Base-by-base conservation (phyloP, 1,284 basidiomycete species). In the Cutaneotrichosporon cutaneum region DNA sequence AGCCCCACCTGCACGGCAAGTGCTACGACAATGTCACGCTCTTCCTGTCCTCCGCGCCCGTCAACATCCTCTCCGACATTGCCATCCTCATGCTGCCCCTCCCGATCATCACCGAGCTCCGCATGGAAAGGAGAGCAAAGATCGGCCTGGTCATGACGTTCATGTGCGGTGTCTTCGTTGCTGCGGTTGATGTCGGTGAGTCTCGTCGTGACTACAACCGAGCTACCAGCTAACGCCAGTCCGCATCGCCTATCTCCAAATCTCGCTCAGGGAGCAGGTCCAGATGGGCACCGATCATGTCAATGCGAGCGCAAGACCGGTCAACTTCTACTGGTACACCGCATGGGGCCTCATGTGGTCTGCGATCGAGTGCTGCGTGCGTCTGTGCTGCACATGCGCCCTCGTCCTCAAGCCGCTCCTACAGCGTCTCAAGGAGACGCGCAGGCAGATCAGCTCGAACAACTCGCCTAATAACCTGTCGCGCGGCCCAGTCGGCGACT, bases 51-150 rank as follows among this genome's bases (percentile, higher is more conserved):
- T 71, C 75, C 2, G 73, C 76, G 13, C 78, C 78, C 0, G 71
- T 80, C 71, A 78, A 77, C 59, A 70, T 80, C 55, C 68, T 77
- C 42, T 78, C 78, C 51, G 78, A 80, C 61, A 66, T 77, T 35
- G 75, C 78, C 13, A 78, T 80, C 58, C 68, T 80, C 33, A 66
- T 77, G 22, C 69, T 78, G 6, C 78, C 78, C 13, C 68, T 80
- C 18, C 78, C 78, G 2, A 77, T 78, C 59, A 70, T 80, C 36
- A 80, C 78, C 14, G 55, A 68, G 16, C 68, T 80, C 4, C 72
- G 77, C 5, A 76, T 80, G 67, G 76, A 78, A 59, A 67, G 69
- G 48, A 67, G 72, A n/a, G 71, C 75, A 60, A 80, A 80, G 61
- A 68, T 74, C 52, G 73, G 73, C 5, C 70, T 80, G 27, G 73